phyloP scores from a whole-genome alignment of 2,329 filamentous ascomycete genomes.

The Scedosporium boydii region DNA sequence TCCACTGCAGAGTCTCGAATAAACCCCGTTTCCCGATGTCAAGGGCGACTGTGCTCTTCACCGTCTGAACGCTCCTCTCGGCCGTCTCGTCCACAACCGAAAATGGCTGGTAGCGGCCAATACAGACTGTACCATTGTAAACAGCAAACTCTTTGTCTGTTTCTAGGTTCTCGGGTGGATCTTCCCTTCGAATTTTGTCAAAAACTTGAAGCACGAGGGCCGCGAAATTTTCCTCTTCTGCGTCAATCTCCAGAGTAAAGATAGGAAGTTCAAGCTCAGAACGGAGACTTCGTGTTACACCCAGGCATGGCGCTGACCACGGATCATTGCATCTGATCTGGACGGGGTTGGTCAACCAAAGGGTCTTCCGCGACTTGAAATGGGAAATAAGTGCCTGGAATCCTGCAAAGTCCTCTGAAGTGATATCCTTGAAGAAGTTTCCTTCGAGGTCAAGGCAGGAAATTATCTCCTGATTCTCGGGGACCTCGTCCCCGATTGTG shows the following conservation, averaged over 20 bases:
- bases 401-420: constrained; percentile 8
- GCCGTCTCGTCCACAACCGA: constrained; percentile 14
- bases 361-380: constrained; percentile 11
- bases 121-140: constrained; percentile 14
- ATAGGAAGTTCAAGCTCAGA: constrained; percentile 18
- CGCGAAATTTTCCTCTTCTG: background rate
- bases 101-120: constrained; percentile 18
- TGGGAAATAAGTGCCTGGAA: constrained; percentile 8
- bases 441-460: constrained; percentile 16
- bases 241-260: constrained; percentile 19
- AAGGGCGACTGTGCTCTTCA: constrained; percentile 10
- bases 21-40: constrained; percentile 13
- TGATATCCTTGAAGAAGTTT: constrained; percentile 17
- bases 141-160: constrained; percentile 23
- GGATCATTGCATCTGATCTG: constrained; percentile 19
- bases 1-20: constrained; percentile 17
- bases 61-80: constrained; percentile 2
- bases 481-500: constrained; percentile 10
- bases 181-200: constrained; percentile 12
- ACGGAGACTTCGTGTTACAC: constrained; percentile 18
- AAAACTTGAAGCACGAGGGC: constrained; percentile 11
- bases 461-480: constrained; percentile 16
- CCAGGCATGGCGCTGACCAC: constrained; percentile 17
- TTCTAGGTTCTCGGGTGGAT: constrained; percentile 12
- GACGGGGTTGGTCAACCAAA: constrained; percentile 22